These are phyloP conservation scores for Millerago galiae DNA, from an alignment of 805 yeast species.

Conservation along the genomic window DNA sequence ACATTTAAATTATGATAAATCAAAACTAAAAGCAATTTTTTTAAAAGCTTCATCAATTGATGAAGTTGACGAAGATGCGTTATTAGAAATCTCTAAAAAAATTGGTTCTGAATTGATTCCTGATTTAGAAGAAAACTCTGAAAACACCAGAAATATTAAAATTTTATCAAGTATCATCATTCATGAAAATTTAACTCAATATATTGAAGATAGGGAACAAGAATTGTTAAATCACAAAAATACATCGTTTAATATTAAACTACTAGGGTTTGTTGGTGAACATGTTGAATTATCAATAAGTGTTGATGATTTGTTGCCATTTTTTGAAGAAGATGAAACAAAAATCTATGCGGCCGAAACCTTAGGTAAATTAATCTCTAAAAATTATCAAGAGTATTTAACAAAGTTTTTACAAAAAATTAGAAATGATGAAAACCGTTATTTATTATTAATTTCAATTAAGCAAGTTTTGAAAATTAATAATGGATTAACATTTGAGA, in stretches of 20 bases:
- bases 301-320: constrained; percentile 30
- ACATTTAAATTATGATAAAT: constrained; percentile 14
- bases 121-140: constrained; percentile 15
- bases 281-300: constrained; percentile 27
- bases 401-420: constrained; percentile 30
- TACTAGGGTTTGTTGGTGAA: constrained; percentile 46
- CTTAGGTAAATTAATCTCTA: constrained; percentile 42
- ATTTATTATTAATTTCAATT: constrained; percentile 26
- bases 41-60: constrained; percentile 16
- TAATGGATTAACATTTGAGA: constrained; percentile 18
- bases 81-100: constrained; percentile 19
- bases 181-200: constrained; percentile 20
- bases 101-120: constrained; percentile 24
- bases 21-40: constrained; percentile 15
- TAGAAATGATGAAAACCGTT: constrained; percentile 17
- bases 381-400: constrained; percentile 33
- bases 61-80: constrained; percentile 23
- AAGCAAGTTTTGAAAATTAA: constrained; percentile 24
- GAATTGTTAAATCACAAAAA: constrained; percentile 15
- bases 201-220: constrained; percentile 14
- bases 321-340: constrained; percentile 31
- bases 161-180: constrained; percentile 20
- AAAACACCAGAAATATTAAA: constrained; percentile 18
- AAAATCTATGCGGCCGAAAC: constrained; percentile 46
- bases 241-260: constrained; percentile 32